phyloP scores from a whole-genome alignment of 176 grass and related monocot genomes.

The Ampelocalamus luodianensis region DNA sequence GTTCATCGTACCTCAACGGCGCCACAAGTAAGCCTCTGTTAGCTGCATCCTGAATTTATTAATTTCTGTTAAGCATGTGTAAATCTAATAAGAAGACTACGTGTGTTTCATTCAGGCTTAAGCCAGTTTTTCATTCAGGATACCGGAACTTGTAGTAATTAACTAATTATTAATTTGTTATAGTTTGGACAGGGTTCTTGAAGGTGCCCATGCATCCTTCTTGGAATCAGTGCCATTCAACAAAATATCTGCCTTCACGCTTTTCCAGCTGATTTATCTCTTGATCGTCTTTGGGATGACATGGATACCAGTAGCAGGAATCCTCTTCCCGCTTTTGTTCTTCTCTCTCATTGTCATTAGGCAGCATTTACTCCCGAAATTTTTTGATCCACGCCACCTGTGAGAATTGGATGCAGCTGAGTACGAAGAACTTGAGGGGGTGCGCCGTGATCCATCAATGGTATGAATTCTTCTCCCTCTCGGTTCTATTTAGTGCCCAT shows the following conservation, averaged over 20 bases:
- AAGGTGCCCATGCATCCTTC: constrained; percentile 90
- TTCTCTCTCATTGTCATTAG: constrained; percentile 78
- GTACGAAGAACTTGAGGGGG: constrained; percentile 76
- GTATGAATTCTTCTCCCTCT: constrained; percentile 35
- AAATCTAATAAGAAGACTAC: not conserved
- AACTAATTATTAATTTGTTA: constrained; percentile 27
- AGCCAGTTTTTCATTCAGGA: not conserved
- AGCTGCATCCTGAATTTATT: not conserved
- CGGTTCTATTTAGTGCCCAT: not conserved
- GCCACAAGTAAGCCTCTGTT: constrained; percentile 68
- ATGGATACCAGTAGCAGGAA: constrained; percentile 84
- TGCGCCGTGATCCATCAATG: constrained; percentile 40
- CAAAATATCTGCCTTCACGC: constrained; percentile 68
- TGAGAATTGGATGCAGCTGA: constrained; percentile 79
- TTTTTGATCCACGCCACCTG: constrained; percentile 57
- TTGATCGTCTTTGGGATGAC: constrained; percentile 80
- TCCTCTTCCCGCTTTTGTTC: constrained; percentile 84
- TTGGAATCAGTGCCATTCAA: constrained; percentile 79
- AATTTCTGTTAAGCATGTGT: constrained; percentile 10
- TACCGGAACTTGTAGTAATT: not conserved
- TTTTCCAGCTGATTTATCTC: constrained; percentile 78
- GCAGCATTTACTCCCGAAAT: constrained; percentile 70
- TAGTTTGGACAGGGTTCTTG: constrained; percentile 65
- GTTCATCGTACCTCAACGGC: constrained; percentile 61
- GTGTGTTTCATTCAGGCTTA: not conserved